These are phyloP conservation scores for Sporothrix humicola DNA, from an alignment of 2,329 filamentous ascomycete species.

Conservation along the genomic window DNA sequence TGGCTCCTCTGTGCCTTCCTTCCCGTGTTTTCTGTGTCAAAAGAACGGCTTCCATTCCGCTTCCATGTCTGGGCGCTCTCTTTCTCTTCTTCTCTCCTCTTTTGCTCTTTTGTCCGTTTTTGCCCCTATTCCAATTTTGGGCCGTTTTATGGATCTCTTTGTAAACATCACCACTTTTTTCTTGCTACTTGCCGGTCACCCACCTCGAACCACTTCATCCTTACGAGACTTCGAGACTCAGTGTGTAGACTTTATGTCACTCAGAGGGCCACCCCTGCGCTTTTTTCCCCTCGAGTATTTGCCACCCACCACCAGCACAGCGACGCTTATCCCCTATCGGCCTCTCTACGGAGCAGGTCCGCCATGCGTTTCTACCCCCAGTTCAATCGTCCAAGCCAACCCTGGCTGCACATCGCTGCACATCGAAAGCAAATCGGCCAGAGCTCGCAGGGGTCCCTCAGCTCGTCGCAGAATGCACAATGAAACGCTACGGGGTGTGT, in stretches of 20 bases:
- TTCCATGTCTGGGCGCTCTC: constrained; percentile 6
- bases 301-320: not conserved
- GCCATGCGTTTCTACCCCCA: constrained; percentile 11
- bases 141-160: not conserved
- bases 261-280: not conserved
- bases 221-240: not conserved
- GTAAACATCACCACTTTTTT: not conserved
- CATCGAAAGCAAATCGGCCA: not conserved
- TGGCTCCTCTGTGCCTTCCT: not conserved
- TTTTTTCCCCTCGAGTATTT: not conserved
- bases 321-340: not conserved
- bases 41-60: constrained; percentile 20
- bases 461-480: constrained; percentile 24
- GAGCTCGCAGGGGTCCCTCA: not conserved
- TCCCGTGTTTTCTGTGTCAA: constrained; percentile 13
- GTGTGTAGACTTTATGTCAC: no score
- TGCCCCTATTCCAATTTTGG: not conserved
- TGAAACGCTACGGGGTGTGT: constrained; percentile 18
- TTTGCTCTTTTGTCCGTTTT: not conserved
- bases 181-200: not conserved
- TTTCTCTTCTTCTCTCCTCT: not conserved
- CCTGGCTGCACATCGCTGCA: constrained; percentile 20
- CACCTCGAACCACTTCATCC: constrained; percentile 8
- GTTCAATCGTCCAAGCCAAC: not conserved
- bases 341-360: constrained; percentile 10